A percentile compares a stretch with the other conserved stretches of the same genome.
These are phyloP conservation scores for Colletotrichum lentis DNA, from an alignment of 2,329 filamentous ascomycete genomes.

Conservation along the genomic window DNA sequence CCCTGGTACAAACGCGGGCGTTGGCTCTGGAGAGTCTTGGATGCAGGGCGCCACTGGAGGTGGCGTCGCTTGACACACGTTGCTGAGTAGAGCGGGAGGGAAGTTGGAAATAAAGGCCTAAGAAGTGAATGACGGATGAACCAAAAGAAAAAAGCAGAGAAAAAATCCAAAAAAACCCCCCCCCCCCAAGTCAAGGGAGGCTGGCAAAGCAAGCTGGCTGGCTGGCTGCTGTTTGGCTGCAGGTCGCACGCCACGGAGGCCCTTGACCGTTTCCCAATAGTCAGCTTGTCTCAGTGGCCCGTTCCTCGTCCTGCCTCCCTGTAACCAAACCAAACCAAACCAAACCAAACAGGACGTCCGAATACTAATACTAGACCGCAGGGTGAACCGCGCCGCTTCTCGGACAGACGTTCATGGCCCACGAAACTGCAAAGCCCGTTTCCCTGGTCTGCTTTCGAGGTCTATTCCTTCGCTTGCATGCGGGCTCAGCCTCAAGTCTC, in stretches of 20 bases:
- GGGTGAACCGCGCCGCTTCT: not conserved
- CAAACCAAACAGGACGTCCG: not conserved
- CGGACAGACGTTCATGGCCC: not conserved
- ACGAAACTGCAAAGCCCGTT: not conserved
- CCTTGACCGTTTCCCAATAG: constrained; percentile 3
- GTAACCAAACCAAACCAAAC: not conserved
- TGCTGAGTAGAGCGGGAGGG: not conserved
- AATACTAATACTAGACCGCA: not conserved
- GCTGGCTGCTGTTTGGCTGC: constrained; percentile 3
- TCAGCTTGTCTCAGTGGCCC: constrained; percentile 19
- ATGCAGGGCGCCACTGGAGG: not conserved
- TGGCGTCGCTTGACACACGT: not conserved
- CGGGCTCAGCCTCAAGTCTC: not conserved
- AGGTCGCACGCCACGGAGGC: not conserved
- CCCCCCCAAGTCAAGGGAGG: no score
- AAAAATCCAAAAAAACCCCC: no score
- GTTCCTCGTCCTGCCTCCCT: not conserved
- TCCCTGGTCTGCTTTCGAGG: not conserved
- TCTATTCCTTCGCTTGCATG: constrained; percentile 6
- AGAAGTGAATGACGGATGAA: not conserved
- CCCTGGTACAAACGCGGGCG: not conserved
- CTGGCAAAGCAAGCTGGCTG: not conserved
- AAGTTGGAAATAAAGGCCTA: not conserved
- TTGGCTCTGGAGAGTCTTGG: no score
- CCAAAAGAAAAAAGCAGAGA: no score